These are phyloP conservation scores for Lepidopterella palustris DNA, from an alignment of 495 filamentous ascomycete species.

Conservation along the genomic window DNA sequence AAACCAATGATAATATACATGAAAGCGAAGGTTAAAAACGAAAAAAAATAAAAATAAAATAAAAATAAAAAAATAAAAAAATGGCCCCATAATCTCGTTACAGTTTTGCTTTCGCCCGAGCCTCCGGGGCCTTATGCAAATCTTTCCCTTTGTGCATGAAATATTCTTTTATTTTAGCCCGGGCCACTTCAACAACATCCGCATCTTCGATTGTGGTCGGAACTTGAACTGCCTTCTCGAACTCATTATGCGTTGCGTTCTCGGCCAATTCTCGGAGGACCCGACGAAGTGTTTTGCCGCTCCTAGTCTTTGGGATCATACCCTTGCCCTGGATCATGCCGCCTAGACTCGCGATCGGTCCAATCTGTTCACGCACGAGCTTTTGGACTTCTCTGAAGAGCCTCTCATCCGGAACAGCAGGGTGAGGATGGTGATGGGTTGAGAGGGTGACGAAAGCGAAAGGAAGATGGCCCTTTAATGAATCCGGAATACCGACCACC, in stretches of 20 bases:
- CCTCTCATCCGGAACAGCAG: constrained; percentile 41
- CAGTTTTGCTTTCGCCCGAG: constrained; percentile 54
- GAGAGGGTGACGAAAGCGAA: constrained; percentile 75
- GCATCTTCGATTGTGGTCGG: constrained; percentile 57
- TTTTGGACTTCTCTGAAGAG: constrained; percentile 56
- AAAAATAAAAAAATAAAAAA: constrained; percentile 2
- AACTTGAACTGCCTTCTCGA: constrained; percentile 46
- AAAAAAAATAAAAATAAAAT: not conserved
- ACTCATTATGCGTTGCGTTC: constrained; percentile 47
- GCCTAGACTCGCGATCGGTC: constrained; percentile 75
- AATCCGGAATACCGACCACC: constrained; percentile 77
- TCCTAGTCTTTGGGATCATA: constrained; percentile 90
- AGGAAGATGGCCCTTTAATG: constrained; percentile 80
- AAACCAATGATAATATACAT: not conserved
- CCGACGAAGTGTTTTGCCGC: constrained; percentile 77
- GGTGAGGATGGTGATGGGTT: constrained; percentile 42
- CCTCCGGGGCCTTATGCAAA: constrained; percentile 47
- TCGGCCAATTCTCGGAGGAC: constrained; percentile 78
- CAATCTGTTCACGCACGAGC: constrained; percentile 73
- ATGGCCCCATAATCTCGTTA: constrained; percentile 5
- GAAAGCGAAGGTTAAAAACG: not conserved
- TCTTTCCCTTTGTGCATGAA: constrained; percentile 46
- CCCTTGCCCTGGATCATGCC: constrained; percentile 77
- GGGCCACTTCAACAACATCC: constrained; percentile 52
- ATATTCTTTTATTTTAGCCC: constrained; percentile 50